Evolutionary conservation across 2,329 filamentous ascomycete genomes (phyloP).

Genomic region (Leptosphaerulina australis): DNA sequence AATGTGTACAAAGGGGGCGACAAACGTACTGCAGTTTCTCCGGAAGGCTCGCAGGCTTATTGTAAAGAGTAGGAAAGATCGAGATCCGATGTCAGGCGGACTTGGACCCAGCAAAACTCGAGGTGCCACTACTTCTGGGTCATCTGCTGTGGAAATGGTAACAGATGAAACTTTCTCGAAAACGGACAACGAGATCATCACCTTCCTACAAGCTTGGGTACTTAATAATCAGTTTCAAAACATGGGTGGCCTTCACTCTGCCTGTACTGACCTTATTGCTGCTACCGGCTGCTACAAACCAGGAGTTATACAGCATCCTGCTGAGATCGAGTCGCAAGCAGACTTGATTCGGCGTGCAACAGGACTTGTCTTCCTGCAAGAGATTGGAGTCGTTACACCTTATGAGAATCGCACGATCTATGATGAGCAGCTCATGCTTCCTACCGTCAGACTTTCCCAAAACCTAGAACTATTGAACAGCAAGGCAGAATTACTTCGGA

Average conservation of each 20-base stretch:
- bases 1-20: constrained; percentile 25
- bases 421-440: constrained; percentile 60
- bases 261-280: constrained; percentile 69
- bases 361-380: constrained; percentile 73
- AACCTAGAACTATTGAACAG: constrained; percentile 52
- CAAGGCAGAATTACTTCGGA: constrained; percentile 33
- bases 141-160: constrained; percentile 23
- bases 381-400: constrained; percentile 72
- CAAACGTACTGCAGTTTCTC: constrained; percentile 49
- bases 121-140: constrained; percentile 23
- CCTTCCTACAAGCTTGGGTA: constrained; percentile 71
- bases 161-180: constrained; percentile 54
- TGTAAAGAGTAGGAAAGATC: constrained; percentile 46
- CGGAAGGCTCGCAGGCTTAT: constrained; percentile 51
- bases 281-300: constrained; percentile 66
- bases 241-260: constrained; percentile 61
- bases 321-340: constrained; percentile 43
- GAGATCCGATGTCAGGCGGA: constrained; percentile 41
- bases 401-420: constrained; percentile 73
- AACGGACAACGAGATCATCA: constrained; percentile 63
- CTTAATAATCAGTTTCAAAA: constrained; percentile 36
- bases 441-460: constrained; percentile 53
- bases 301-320: constrained; percentile 26
- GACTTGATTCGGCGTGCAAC: constrained; percentile 32
- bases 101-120: constrained; percentile 49